Evolutionary conservation across 495 filamentous ascomycete species (phyloP).

Genomic region (Sphaerosporella brunnea): DNA sequence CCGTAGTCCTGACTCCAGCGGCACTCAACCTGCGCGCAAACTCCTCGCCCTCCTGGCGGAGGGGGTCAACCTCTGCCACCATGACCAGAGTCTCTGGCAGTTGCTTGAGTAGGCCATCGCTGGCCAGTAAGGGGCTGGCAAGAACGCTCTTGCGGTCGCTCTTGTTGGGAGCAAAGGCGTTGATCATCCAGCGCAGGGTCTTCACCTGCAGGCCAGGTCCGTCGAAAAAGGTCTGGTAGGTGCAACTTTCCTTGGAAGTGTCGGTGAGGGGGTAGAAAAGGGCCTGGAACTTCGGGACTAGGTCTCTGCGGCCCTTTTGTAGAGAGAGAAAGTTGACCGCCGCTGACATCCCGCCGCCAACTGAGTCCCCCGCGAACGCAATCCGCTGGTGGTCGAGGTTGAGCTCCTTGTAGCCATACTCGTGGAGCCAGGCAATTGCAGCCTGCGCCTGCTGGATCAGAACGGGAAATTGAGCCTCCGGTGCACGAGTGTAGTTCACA

Average conservation of each 20-base stretch:
- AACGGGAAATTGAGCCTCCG: conserved; percentile 25
- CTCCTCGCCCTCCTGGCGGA: conserved; percentile 32
- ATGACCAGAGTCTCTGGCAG: conserved; percentile 33
- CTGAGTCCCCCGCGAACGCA: conserved; percentile 24
- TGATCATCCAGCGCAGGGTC: conserved; percentile 7
- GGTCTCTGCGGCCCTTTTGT: conserved; percentile 6
- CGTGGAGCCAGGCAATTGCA: conserved; percentile 19
- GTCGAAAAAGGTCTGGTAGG: conserved; percentile 11
- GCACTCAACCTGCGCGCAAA: conserved; percentile 31
- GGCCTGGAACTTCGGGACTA: conserved; percentile 14
- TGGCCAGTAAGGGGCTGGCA: conserved; percentile 18
- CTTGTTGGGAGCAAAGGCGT: conserved; percentile 10
- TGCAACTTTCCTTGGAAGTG: conserved; percentile 9
- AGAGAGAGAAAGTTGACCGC: conserved; percentile 9
- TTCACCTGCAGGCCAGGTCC: conserved; percentile 10
- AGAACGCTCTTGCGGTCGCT: conserved; percentile 10
- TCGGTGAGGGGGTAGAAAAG: conserved; percentile 25
- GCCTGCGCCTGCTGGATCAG: conserved; percentile 24
- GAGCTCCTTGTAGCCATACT: conserved; percentile 8
- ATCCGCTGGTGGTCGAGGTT: conserved; percentile 11
- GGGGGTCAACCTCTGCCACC: conserved; percentile 31
- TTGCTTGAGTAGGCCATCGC: conserved; percentile 15
- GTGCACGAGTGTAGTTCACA: conserved; percentile 22
- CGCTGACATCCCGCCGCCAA: conserved; percentile 14
- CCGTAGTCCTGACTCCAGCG: conserved; percentile 28